Evolutionary conservation across 192 early-diverging fungal genomes (phyloP).

Genomic region (Chytriomyces hyalinus): DNA sequence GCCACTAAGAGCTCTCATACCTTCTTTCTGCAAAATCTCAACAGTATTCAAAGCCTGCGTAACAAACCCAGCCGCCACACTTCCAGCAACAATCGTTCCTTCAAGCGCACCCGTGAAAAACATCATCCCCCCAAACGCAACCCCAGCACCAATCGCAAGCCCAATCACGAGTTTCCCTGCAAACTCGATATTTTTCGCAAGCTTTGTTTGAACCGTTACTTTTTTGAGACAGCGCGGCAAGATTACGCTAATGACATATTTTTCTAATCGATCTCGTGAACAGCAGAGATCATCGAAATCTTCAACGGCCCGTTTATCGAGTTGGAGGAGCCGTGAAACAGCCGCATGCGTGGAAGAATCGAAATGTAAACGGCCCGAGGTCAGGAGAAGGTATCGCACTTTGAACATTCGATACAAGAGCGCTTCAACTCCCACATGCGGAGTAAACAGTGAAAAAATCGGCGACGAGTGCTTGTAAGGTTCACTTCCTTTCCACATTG

Average conservation of each 20-base stretch:
- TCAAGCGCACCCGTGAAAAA: neutral
- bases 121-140: conserved; percentile 4
- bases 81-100: neutral
- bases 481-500: neutral
- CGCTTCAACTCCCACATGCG: neutral
- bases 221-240: conserved; percentile 4
- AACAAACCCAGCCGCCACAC: neutral
- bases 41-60: neutral
- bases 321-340: neutral
- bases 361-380: neutral
- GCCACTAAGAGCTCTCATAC: too few relatives aligned
- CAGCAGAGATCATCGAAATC: neutral
- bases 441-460: neutral
- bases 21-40: neutral
- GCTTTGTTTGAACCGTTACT: neutral
- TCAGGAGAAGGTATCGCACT: neutral
- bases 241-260: neutral
- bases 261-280: neutral
- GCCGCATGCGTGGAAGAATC: neutral
- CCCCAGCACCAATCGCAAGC: neutral
- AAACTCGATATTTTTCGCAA: conserved; percentile 1
- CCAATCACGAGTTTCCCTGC: neutral
- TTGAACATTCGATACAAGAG: neutral
- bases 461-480: neutral
- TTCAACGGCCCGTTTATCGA: neutral